A percentile compares a stretch with the other conserved stretches of the same genome.
phyloP scores from a whole-genome alignment of 306 rosid genomes.

The cucumber (Cucumis sativus) region Cucumber_9930_V3 NC_026659.2:27168001-27168500 shows the following conservation, averaged over 20 bases:
- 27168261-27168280: slow-evolving; percentile 12
- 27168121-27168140: not conserved
- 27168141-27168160: not conserved
- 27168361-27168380: slow-evolving; percentile 24
- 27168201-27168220: not conserved
- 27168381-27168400: slow-evolving; percentile 51
- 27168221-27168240: not conserved
- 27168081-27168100: too few relatives aligned
- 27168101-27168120: not conserved
- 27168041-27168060: not conserved
- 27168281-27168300: slow-evolving; percentile 49
- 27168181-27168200: not conserved
- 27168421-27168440: slow-evolving; percentile 13
- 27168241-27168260: not conserved
- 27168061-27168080: too few relatives aligned
- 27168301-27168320: slow-evolving; percentile 95
- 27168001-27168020: slow-evolving; percentile 3
- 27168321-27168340: slow-evolving; percentile 66
- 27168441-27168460: slow-evolving; percentile 13
- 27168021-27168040: not conserved
- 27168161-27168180: not conserved
- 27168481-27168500: slow-evolving; percentile 31
- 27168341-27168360: slow-evolving; percentile 22
- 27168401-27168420: slow-evolving; percentile 20
- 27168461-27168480: slow-evolving; percentile 6